These are phyloP conservation scores for Zygosaccharomyces kombuchaensis DNA, from an alignment of 805 yeast genomes.

Conservation along the genomic window DNA sequence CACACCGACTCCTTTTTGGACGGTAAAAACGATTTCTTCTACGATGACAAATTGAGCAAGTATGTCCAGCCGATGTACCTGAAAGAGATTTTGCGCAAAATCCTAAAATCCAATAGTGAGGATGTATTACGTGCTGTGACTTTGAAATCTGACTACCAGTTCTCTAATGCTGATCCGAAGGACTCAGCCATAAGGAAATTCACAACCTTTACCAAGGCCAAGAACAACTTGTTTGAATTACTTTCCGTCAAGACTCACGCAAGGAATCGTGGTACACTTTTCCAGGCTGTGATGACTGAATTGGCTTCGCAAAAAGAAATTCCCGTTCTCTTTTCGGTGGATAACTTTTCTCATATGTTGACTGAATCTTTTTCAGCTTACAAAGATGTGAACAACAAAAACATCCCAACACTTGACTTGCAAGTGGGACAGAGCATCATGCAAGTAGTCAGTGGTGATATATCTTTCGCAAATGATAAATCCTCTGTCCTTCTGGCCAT, in stretches of 20 bases:
- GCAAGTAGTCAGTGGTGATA: slow-evolving; percentile 50
- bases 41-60: slow-evolving; percentile 42
- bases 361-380: slow-evolving; percentile 55
- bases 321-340: slow-evolving; percentile 68
- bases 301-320: slow-evolving; percentile 44
- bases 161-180: slow-evolving; percentile 33
- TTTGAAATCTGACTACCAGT: slow-evolving; percentile 35
- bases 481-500: slow-evolving; percentile 68
- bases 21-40: slow-evolving; percentile 68
- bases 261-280: slow-evolving; percentile 42
- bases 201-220: slow-evolving; percentile 26
- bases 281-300: slow-evolving; percentile 53
- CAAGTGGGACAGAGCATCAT: slow-evolving; percentile 59
- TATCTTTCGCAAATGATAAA: slow-evolving; percentile 40
- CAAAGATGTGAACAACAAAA: slow-evolving; percentile 49
- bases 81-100: slow-evolving; percentile 53
- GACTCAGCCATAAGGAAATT: slow-evolving; percentile 29
- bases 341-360: slow-evolving; percentile 63
- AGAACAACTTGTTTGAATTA: slow-evolving; percentile 43
- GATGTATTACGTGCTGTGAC: slow-evolving; percentile 36
- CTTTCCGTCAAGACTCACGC: slow-evolving; percentile 35
- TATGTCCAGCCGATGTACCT: slow-evolving; percentile 80
- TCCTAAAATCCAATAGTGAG: slow-evolving; percentile 43
- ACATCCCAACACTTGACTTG: slow-evolving; percentile 56
- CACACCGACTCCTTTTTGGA: slow-evolving; percentile 57